Base-by-base conservation (phyloP, 148 eudicot genomes). In the Vaccinium vitisidaea region DNA sequence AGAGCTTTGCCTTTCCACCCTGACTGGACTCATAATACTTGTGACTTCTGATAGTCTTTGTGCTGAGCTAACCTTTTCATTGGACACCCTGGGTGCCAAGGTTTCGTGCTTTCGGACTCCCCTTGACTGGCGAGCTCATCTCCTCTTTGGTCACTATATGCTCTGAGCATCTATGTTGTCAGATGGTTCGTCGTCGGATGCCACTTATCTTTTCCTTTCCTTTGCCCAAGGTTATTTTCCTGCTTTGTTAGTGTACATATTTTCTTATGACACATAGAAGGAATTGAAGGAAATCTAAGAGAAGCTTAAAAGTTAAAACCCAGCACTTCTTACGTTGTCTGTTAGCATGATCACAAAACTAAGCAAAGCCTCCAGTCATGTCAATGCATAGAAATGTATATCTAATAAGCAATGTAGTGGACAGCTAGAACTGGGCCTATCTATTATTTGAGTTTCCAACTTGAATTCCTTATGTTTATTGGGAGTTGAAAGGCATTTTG, bases 401-500 rank as follows among this genome's bases (percentile, higher is more conserved):
- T 21, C 67, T 61, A 25, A 54, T 12, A 6, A 5, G 12, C 46
- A 54, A 36, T 54, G 23, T 54, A 25, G 8, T 25, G 39, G 80
- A 50, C 36, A 23, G 30, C 80, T 25, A 58, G n/a, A 50, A 53
- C 12, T 25, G 80, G n/a, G 25, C 13, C 21, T 52, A 23, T 12
- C 9, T 58, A 58, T 58, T 13, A 23, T 54, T 78, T 78, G 56
- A 53, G 63, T 78, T 78, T 58, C 21, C 48, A 36, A 53, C 81
- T 78, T 59, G 32, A 19, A 48, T 74, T 36, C 43, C 21, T 63
- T 58, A 77, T 80, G 75, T 61, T 75, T 65, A 78, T 52, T 74
- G 76, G 53, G 89, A 87, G 86, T 88, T 83, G 88, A 63, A 63
- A 84, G 88, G 53, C 39, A 11, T 48, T 84, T 86, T 14, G 16